A percentile compares a stretch with the other conserved stretches of the same genome.
phyloP scores from a whole-genome alignment of 768 basidiomycete genomes.

The Stropharia rugosoannulata region DNA sequence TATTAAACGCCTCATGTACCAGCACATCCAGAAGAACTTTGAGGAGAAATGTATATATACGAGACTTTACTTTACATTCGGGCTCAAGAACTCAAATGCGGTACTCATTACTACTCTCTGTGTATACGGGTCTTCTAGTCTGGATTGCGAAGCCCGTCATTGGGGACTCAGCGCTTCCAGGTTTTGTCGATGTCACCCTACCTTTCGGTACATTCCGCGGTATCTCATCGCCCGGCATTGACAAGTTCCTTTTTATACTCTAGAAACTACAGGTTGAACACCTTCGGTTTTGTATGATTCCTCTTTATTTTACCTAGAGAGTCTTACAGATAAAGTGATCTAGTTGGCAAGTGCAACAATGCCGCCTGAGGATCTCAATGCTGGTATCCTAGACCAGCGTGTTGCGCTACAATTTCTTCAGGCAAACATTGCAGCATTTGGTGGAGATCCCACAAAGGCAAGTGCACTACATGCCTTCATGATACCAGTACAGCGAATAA shows the following conservation, averaged over 20 bases:
- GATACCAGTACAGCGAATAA: not conserved
- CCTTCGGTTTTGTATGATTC: conserved; percentile 49
- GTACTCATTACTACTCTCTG: no score
- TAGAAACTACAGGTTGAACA: conserved; percentile 58
- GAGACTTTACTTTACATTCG: no score
- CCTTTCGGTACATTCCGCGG: conserved; percentile 49
- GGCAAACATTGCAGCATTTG: conserved; percentile 62
- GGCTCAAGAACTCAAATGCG: no score
- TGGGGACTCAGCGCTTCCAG: conserved; percentile 3
- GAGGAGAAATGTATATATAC: no score
- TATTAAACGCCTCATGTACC: no score
- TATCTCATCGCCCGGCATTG: conserved; percentile 37
- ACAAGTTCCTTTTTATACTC: conserved; percentile 50
- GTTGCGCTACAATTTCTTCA: conserved; percentile 59
- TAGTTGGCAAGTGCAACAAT: conserved; percentile 44
- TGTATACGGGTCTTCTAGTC: not conserved
- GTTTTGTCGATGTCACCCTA: conserved; percentile 35
- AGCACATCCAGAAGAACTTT: no score
- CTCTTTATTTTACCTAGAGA: not conserved
- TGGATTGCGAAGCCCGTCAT: not conserved
- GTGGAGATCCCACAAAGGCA: conserved; percentile 60
- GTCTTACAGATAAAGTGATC: conserved; percentile 18
- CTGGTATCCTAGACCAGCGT: conserved; percentile 60
- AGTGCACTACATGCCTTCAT: not conserved
- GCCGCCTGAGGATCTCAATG: conserved; percentile 49